Evolutionary conservation across 192 early-diverging fungal species (phyloP), one percentile per base, ranked within the genome.

Genomic region (Lunasporangiospora selenospora): DNA sequence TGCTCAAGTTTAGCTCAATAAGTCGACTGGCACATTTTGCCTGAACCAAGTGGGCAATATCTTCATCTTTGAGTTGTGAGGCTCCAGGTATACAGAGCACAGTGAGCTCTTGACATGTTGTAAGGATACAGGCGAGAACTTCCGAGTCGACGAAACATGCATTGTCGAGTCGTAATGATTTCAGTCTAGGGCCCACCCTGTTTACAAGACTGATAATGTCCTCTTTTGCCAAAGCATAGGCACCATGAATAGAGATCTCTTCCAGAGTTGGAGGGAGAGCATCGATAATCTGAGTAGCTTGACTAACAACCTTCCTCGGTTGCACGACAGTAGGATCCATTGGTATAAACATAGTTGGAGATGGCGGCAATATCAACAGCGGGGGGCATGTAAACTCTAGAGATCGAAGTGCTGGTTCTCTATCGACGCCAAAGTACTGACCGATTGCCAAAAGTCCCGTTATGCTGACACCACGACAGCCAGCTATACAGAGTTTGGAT

Each of bases 51-150:
- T 62, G 53, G 11, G 53, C 33, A 0, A 73, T 53, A 6, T 54
- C 67, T 21, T 45, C 21, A 27, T 73, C 60, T 21, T 57, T 48
- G 40, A 73, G 42, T 15, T 41, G 53, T n/a, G 40, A 57, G 4
- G 67, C 67, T 15, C 67, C 53, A 21, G 67, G 67, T 16, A 73
- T 73, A 29, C 53, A 45, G 4, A 73, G 60, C 4, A 62, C 48
- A 7, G 44, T 62, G 15, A 73, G 19, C 15, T 56, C 38, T 1
- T 59, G 60, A 27, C 67, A 73, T 13, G n/a, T 38, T 1, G 46
- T 18, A n/a, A 73, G 48, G 41, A 73, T 39, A 9, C 58, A 48
- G 15, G 32, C 26, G 24, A 73, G 18, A 0, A 60, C 63, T 29
- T 62, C 54, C 9, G 67, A 63, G 24, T 56, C 16, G 40, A 73